Conservation (phyloP, 2,329 filamentous ascomycete genomes). For the Penicillium sp. region DNA sequence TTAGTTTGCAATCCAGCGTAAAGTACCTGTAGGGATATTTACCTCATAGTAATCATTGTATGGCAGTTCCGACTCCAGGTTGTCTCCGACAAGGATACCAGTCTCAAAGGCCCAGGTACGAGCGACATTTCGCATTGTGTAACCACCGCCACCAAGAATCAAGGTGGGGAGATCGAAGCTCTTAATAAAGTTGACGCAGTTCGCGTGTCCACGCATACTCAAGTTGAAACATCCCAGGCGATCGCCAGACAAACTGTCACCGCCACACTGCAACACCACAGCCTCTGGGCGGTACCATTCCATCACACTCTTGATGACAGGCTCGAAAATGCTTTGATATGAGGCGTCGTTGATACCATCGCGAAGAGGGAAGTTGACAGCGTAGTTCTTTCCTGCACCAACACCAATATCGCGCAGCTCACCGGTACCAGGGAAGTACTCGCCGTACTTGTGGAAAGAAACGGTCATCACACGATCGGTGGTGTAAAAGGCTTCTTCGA, state of each 20-base stretch:
- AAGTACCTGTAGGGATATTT: conserved; percentile 17
- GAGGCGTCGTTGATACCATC: conserved; percentile 69
- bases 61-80: conserved; percentile 79
- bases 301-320: conserved; percentile 68
- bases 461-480: conserved; percentile 72
- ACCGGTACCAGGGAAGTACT: conserved; percentile 71
- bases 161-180: conserved; percentile 66
- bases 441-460: conserved; percentile 72
- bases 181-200: conserved; percentile 70
- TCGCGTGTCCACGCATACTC: conserved; percentile 69
- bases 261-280: conserved; percentile 69
- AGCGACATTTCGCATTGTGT: conserved; percentile 67
- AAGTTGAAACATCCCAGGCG: conserved; percentile 69
- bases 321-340: conserved; percentile 69
- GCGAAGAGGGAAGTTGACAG: conserved; percentile 69
- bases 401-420: conserved; percentile 69
- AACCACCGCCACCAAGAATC: conserved; percentile 67
- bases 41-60: conserved; percentile 94
- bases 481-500: conserved; percentile 71
- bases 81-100: conserved; percentile 79
- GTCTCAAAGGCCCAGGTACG: conserved; percentile 68
- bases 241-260: conserved; percentile 68
- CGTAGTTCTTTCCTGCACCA: conserved; percentile 66
- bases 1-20: conserved; percentile 26
- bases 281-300: conserved; percentile 68